Evolutionary conservation across 2,329 filamentous ascomycete genomes (phyloP).

Genomic region (Leptodontidium sp.): DNA sequence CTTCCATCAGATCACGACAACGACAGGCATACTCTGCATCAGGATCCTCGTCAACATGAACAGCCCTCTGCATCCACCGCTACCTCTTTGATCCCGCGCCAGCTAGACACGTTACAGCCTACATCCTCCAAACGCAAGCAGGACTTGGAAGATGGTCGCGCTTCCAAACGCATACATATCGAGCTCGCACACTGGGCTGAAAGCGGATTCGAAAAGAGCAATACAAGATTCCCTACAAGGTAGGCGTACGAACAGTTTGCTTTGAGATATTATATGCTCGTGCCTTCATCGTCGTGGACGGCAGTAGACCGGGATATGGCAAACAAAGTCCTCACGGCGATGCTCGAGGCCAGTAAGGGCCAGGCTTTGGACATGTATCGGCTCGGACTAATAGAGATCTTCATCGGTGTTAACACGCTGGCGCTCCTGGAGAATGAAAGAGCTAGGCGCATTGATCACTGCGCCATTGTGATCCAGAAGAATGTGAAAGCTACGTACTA

Average conservation of each 20-base stretch:
- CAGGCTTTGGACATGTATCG: constrained; percentile 93
- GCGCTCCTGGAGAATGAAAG: constrained; percentile 95
- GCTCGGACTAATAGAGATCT: constrained; percentile 97
- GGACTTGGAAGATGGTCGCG: not conserved
- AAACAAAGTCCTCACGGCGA: constrained; percentile 87
- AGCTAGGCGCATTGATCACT: constrained; percentile 88
- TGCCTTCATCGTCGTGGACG: constrained; percentile 90
- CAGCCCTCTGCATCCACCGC: not conserved
- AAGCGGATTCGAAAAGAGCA: not conserved
- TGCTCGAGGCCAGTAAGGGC: constrained; percentile 78
- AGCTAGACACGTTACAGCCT: not conserved
- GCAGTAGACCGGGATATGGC: constrained; percentile 94
- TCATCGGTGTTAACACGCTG: constrained; percentile 99
- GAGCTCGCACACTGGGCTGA: not conserved
- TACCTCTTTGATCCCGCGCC: not conserved
- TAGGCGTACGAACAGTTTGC: constrained; percentile 99
- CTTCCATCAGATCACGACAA: not conserved
- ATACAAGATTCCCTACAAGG: constrained; percentile 80
- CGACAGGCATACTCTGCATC: not conserved
- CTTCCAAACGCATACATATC: not conserved
- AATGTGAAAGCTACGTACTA: constrained; percentile 97
- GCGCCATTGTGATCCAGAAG: constrained; percentile 98
- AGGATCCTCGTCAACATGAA: not conserved
- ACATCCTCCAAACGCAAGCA: not conserved
- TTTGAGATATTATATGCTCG: constrained; percentile 96